These are phyloP conservation scores for Nemania diffusa DNA, from an alignment of 2,329 filamentous ascomycete genomes.

Conservation along the genomic window DNA sequence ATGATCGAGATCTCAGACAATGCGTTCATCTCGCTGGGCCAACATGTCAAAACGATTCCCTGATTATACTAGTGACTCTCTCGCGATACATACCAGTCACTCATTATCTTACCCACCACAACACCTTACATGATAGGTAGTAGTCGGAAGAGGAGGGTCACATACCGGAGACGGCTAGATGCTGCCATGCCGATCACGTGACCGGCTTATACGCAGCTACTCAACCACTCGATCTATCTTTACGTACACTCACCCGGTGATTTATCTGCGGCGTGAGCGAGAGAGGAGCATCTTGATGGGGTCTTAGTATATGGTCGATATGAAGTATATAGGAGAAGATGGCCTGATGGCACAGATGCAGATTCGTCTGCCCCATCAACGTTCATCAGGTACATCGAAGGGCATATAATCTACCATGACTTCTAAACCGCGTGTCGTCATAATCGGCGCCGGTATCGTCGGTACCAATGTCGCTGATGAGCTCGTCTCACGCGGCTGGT, in stretches of 20 bases:
- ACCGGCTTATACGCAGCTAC: constrained; percentile 21
- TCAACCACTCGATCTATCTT: constrained; percentile 13
- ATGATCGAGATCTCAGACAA: constrained; percentile 1
- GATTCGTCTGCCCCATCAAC: constrained; percentile 8
- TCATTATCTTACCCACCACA: constrained; percentile 6
- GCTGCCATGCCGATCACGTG: constrained; percentile 34
- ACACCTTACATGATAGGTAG: constrained; percentile 5
- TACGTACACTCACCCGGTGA: constrained; percentile 10
- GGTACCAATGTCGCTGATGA: constrained; percentile 38
- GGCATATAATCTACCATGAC: constrained; percentile 30
- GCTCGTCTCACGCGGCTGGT: constrained; percentile 37
- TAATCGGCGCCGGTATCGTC: constrained; percentile 38
- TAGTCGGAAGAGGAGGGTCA: neutral
- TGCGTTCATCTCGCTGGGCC: neutral
- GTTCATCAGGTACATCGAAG: constrained; percentile 10
- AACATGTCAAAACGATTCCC: neutral
- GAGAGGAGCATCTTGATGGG: constrained; percentile 14
- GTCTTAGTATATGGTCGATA: constrained; percentile 10
- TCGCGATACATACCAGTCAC: neutral
- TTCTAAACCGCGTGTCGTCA: constrained; percentile 34
- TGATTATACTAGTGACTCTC: neutral
- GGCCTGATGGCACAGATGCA: constrained; percentile 17
- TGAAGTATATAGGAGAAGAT: constrained; percentile 33
- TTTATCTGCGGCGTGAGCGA: neutral
- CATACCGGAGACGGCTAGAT: neutral